Evolutionary conservation across 495 filamentous ascomycete species (phyloP), one percentile per base, ranked within the genome.

Genomic region (Penicillium desertorum): DNA sequence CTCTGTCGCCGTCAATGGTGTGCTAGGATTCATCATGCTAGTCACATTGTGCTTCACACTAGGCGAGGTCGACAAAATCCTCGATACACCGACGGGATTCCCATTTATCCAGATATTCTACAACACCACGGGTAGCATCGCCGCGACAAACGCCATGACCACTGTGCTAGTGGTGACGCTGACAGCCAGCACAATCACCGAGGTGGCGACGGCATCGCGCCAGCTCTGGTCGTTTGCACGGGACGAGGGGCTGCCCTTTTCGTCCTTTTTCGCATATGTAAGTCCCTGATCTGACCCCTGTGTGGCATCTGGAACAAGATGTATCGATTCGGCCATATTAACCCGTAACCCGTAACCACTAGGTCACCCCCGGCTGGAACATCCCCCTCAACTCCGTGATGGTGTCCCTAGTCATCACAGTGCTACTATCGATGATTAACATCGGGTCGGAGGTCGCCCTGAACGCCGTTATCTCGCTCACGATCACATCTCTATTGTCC

Each of bases 201-300:
- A 79, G 54, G 78, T 83, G 14, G 79, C 83, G 7, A 83, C 82
- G 0, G 76, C 81, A 11, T 83, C 81, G 10, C 73, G 82, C 0
- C 83, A 85, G 66, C 71, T 84, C 1, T 84, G 76, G 75, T 78
- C 81, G 4, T 86, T 83, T 67, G 81, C 81, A 6, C 71, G 83
- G 20, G 83, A 85, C 57, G 60, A 70, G 11, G 83, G 83, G 3
- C 65, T 85, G 9, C 83, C 83, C 12, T 84, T 81, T 57, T 82
- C 79, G 10, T 61, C 59, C 0, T 81, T 78, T 62, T 74, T 85
- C 43, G 67, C 70, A 43, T 69, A 76, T 64, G 80, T 83, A 71
- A 59, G 75, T 56, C 45, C 29, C 22, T 20, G 3, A 20, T 3
- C 2, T 32, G 2, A 7, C 6, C 27, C 3, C 16, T 30, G 29